Conservation (phyloP, 352 stramenopile genomes). For the Phytophthora litchii region DNA sequence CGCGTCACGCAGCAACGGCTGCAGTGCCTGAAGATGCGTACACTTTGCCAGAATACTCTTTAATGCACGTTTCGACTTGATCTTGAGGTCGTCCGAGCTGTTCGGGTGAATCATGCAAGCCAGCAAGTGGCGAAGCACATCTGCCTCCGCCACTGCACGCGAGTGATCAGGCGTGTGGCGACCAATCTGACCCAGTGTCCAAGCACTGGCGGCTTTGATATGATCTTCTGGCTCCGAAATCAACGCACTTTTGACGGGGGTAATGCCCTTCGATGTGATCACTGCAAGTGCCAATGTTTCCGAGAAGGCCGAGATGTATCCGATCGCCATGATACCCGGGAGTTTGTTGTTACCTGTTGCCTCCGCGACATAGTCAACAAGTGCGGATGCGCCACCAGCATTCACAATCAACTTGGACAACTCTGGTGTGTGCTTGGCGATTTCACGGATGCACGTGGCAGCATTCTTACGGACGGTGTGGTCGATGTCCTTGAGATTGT, state of each 20-base stretch:
- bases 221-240: constrained; percentile 95
- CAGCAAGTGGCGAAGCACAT: constrained; percentile 93
- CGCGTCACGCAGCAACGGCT: constrained; percentile 92
- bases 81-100: constrained; percentile 93
- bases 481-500: constrained; percentile 95
- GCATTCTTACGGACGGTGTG: constrained; percentile 96
- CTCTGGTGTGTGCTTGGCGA: constrained; percentile 95
- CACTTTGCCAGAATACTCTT: constrained; percentile 96
- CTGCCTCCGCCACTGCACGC: constrained; percentile 90
- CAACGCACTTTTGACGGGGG: constrained; percentile 92
- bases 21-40: constrained; percentile 92
- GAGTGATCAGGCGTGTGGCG: constrained; percentile 94
- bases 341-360: constrained; percentile 93
- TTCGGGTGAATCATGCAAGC: constrained; percentile 94
- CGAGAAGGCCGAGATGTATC: constrained; percentile 95
- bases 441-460: constrained; percentile 94
- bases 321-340: constrained; percentile 95
- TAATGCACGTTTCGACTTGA: constrained; percentile 93
- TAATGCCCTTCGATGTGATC: constrained; percentile 94
- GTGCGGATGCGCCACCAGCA: constrained; percentile 91
- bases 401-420: constrained; percentile 97
- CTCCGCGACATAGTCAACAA: constrained; percentile 94
- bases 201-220: constrained; percentile 95
- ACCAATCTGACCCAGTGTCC: constrained; percentile 95
- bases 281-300: constrained; percentile 94